Evolutionary conservation across 2,329 filamentous ascomycete genomes (phyloP).

Genomic region (Didymellaceae sp.): DNA sequence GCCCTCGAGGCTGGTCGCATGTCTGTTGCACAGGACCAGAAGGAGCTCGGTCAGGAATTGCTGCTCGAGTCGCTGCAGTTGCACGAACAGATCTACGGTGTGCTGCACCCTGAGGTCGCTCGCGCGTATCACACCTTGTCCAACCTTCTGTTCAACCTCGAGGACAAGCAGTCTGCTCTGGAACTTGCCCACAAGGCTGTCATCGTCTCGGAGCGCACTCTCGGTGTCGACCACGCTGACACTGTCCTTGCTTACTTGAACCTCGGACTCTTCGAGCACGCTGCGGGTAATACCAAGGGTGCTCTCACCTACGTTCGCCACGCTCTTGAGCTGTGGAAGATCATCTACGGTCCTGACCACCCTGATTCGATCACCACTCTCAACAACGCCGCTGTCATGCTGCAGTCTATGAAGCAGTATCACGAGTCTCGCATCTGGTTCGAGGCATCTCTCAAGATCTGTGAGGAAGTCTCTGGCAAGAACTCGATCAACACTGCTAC

Average conservation of each 20-base stretch:
- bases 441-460: conserved; percentile 87
- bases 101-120: conserved; percentile 94
- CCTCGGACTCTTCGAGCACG: conserved; percentile 91
- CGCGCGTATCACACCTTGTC: conserved; percentile 94
- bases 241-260: conserved; percentile 96
- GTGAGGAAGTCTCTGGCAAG: conserved; percentile 87
- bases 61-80: conserved; percentile 94
- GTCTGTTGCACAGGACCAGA: conserved; percentile 93
- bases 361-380: conserved; percentile 98
- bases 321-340: conserved; percentile 93
- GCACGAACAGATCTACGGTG: conserved; percentile 98
- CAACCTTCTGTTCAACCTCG: conserved; percentile 96
- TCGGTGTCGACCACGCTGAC: conserved; percentile 91
- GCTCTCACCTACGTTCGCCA: conserved; percentile 92
- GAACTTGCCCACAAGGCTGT: conserved; percentile 96
- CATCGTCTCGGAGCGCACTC: conserved; percentile 91
- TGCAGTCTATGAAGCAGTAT: conserved; percentile 93
- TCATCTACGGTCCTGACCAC: conserved; percentile 92
- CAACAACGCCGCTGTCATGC: conserved; percentile 98
- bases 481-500: conserved; percentile 93
- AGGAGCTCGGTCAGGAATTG: conserved; percentile 93
- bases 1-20: conserved; percentile 94
- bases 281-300: conserved; percentile 83
- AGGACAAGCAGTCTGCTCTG: conserved; percentile 94
- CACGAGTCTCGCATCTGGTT: conserved; percentile 97